Evolutionary conservation across 441 rosid species (phyloP), one percentile per base, ranked within the genome.

Genomic region (Arabidopsis hybrid): DNA sequence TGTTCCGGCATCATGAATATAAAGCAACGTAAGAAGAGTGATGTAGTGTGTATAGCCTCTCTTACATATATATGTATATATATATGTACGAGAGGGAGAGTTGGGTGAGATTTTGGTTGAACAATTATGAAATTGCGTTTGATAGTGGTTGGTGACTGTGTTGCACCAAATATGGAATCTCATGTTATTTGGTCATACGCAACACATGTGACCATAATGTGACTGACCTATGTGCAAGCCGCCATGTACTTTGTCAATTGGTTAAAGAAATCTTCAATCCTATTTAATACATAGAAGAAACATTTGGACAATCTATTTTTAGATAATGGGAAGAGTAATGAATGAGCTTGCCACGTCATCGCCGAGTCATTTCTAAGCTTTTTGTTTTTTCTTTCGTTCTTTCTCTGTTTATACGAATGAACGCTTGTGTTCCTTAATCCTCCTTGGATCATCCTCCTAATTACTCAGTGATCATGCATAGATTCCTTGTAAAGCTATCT

Each of bases 381-480:
- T 39, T 17, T 55, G 6, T 21, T 2, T 21, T 21, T 10, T 10
- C 16, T 16, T 16, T 16, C 26, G 26, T 21, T 21, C 26, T 4
- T 5, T 34, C 3, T 7, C 8, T 3, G 51, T 4, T 12, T 58
- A 36, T 36, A 16, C 8, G 6, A 36, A 58, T 58, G 60, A 62
- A n/a, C 5, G 8, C 39, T 6, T 32, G 1, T 50, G n/a, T 59
- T 69, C 65, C 29, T 29, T 69, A 36, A 3, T 31, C 14, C 63
- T 47, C 72, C 61, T 2, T 60, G 36, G 3, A 75, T 59, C 74
- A 26, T 21, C 26, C 26, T 62, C 57, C 9, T 39, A 51, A 5
- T 29, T 35, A 8, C 72, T 51, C 14, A 60, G 11, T 59, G 50
- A 77, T 72, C 82, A 91, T 91, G 97, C 75, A 83, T 11, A 85